phyloP scores from a whole-genome alignment of 208 protist species.

The Leishmania tropica region DNA sequence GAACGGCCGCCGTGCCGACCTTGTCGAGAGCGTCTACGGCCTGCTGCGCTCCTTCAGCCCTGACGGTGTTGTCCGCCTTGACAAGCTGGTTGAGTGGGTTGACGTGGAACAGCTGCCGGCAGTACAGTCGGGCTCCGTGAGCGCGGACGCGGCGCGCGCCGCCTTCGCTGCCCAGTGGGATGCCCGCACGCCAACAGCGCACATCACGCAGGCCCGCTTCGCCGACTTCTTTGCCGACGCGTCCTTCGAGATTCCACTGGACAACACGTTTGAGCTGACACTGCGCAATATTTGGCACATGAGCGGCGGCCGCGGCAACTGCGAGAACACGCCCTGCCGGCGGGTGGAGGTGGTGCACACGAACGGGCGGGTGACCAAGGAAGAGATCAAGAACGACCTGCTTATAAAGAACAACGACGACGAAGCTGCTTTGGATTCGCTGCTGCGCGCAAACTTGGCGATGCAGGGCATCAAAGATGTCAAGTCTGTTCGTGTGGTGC shows the following conservation, averaged over 20 bases:
- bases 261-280: constrained; percentile 82
- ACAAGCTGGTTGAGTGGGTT: constrained; percentile 59
- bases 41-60: constrained; percentile 61
- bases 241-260: constrained; percentile 75
- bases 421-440: constrained; percentile 46
- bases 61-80: constrained; percentile 40
- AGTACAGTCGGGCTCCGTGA: constrained; percentile 42
- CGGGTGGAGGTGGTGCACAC: constrained; percentile 83
- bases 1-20: constrained; percentile 61
- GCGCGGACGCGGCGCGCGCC: constrained; percentile 41
- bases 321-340: constrained; percentile 85
- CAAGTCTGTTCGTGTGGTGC: constrained; percentile 51
- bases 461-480: constrained; percentile 90
- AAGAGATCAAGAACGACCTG: constrained; percentile 91
- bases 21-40: constrained; percentile 71
- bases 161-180: constrained; percentile 80
- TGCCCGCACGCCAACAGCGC: constrained; percentile 15
- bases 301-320: constrained; percentile 84
- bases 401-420: constrained; percentile 54
- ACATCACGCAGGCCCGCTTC: constrained; percentile 67
- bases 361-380: constrained; percentile 72
- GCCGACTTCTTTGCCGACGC: constrained; percentile 72
- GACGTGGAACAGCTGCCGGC: constrained; percentile 64
- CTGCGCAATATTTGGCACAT: constrained; percentile 92
- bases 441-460: constrained; percentile 67